Base-by-base conservation (phyloP, 352 stramenopile genomes). In the Pythium rhizo-oryzae region DNA sequence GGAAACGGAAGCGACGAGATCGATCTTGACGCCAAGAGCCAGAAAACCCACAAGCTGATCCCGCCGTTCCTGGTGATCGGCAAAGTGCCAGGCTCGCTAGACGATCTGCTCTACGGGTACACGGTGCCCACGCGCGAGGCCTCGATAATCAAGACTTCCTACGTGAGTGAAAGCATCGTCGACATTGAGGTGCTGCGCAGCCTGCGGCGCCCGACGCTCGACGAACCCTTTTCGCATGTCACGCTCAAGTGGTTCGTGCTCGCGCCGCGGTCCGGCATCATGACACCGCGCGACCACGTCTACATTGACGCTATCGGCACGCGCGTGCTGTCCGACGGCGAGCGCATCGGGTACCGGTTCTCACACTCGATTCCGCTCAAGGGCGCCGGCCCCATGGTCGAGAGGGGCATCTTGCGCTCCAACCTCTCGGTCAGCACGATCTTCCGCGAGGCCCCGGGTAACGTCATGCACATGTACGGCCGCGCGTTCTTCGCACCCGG, bases 271-370 rank as follows among this genome's bases (percentile, higher is more conserved):
- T 75, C 50, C 23, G 75, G 44, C 75, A 78, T 65, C 28, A 28
- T 68, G 5, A 39, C 28, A 8, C 62, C 62, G 3, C 65, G 78
- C 43, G 81, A 87, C 58, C 81, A 82, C n/a, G 70, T 86, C 16
- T 82, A 81, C 65, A 59, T 86, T 39, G 78, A 89, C 57, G 61
- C 76, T 8, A 87, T 76, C 12, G 79, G 81, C 19, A 63, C 76
- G 4, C 57, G 60, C 0, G 25, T 65, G 33, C 60, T 83, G 6
- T 37, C 43, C 0, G 76, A 72, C 8, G 77, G 81, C 11, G 77
- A 86, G 33, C 77, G 74, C 8, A 69, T 89, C 15, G 79, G 79
- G 21, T 89, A 81, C 54, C 77, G 80, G 53, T 37, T 89, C 46
- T 57, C 81, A 37, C 81, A 85, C 60, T 88, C 81, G 16, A 69